A percentile compares a stretch with the other conserved stretches of the same genome.
phyloP scores from a whole-genome alignment of 768 basidiomycete genomes.

The Trametes villosa region DNA sequence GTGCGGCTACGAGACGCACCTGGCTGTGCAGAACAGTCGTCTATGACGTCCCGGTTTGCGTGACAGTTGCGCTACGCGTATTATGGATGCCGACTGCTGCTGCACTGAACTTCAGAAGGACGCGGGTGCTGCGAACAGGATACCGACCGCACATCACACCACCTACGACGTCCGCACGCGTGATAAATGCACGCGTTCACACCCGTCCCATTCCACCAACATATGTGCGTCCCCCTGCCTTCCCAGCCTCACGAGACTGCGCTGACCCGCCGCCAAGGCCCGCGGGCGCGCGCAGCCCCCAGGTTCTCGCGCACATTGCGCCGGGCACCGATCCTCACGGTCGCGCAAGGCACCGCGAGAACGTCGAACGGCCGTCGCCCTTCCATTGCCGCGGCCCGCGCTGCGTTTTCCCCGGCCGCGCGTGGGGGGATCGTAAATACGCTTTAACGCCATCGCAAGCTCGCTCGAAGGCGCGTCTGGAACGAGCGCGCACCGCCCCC shows the following conservation, averaged over 20 bases:
- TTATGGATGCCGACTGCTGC: too few relatives aligned
- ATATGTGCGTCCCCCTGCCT: neutral
- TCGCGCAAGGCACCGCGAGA: constrained; percentile 9
- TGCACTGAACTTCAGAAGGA: neutral
- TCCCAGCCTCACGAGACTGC: neutral
- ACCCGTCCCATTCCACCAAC: neutral
- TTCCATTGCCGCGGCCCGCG: constrained; percentile 3
- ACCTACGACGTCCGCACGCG: neutral
- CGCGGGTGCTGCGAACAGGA: neutral
- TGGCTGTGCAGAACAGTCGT: neutral
- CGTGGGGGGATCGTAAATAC: constrained; percentile 16
- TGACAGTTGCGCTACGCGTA: too few relatives aligned
- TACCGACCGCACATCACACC: neutral
- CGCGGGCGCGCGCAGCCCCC: neutral
- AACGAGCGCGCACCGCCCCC: constrained; percentile 9
- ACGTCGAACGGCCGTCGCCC: neutral
- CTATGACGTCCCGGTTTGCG: constrained; percentile 2
- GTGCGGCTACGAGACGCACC: neutral
- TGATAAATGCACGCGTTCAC: neutral
- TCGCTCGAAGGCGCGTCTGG: neutral
- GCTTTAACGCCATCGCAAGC: constrained; percentile 21
- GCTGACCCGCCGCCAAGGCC: constrained; percentile 1
- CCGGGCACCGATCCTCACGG: neutral
- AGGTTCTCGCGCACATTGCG: neutral
- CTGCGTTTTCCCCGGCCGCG: constrained; percentile 3